phyloP scores from a whole-genome alignment of 2,329 filamentous ascomycete species.

The Graphilbum ipis-grandicollis region DNA sequence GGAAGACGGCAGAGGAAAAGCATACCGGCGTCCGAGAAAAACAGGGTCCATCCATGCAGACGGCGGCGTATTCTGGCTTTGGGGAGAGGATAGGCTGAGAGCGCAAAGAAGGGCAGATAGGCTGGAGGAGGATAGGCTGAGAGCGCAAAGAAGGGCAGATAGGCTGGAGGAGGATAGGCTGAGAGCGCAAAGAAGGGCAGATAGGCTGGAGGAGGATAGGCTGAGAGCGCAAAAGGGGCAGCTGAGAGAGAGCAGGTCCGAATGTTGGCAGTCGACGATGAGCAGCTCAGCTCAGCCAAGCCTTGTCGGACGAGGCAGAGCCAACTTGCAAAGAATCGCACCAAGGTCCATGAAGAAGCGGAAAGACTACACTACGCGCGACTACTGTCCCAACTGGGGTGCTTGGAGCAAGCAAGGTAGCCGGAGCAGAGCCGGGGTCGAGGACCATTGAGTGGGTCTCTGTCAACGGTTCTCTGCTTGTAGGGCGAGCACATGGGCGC shows the following conservation, averaged over 20 bases:
- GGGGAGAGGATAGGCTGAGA: neutral
- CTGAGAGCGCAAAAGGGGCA: neutral
- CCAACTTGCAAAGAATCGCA: no score
- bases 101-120: no score
- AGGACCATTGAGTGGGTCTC: neutral
- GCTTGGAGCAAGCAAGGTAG: no score
- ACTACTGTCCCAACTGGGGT: no score
- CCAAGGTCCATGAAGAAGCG: no score
- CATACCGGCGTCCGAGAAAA: neutral
- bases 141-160: no score
- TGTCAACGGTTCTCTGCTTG: constrained; percentile 3
- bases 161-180: neutral
- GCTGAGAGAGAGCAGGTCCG: neutral
- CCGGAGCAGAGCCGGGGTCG: no score
- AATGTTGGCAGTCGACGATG: neutral
- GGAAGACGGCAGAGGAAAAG: neutral
- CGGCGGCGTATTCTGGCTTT: no score
- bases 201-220: neutral
- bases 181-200: neutral
- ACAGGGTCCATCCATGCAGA: neutral
- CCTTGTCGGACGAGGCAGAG: no score
- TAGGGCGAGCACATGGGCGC: constrained; percentile 7
- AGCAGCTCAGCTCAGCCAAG: neutral
- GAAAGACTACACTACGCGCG: no score
- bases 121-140: neutral